A percentile compares a stretch with the other conserved stretches of the same genome.
phyloP scores from a whole-genome alignment of 106 monocot genomes.

The Dioscorea dumetorum region DNA sequence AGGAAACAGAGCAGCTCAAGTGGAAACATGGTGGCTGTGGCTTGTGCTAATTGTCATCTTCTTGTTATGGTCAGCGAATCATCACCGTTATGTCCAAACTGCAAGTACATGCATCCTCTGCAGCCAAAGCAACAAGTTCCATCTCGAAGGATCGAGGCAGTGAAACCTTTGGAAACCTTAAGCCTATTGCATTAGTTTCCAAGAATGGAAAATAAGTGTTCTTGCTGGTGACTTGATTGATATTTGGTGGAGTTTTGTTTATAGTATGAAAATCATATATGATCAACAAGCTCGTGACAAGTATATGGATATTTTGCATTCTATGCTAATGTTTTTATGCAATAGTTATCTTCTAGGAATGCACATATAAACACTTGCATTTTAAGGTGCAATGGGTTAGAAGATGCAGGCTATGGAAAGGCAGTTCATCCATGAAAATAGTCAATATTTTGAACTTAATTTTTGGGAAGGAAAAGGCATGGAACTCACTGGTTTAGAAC shows the following conservation, averaged over 20 bases:
- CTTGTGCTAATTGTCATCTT: slow-evolving; percentile 51
- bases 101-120: slow-evolving; percentile 76
- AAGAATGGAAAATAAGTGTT: not conserved
- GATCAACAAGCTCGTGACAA: too few relatives aligned
- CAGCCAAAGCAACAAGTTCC: slow-evolving; percentile 14
- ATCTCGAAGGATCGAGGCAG: slow-evolving; percentile 4
- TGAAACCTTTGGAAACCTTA: slow-evolving; percentile 67
- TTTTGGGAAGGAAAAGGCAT: too few relatives aligned
- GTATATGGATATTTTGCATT: too few relatives aligned
- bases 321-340: not conserved
- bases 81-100: slow-evolving; percentile 89
- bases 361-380: not conserved
- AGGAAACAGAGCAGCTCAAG: slow-evolving; percentile 7
- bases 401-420: not conserved
- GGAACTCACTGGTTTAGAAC: too few relatives aligned
- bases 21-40: slow-evolving; percentile 35
- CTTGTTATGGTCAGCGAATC: slow-evolving; percentile 85
- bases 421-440: too few relatives aligned
- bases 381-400: too few relatives aligned
- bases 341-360: not conserved
- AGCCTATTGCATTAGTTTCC: slow-evolving; percentile 62
- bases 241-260: not conserved
- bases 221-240: not conserved
- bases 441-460: too few relatives aligned
- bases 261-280: not conserved